Evolutionary conservation across 2,329 filamentous ascomycete genomes (phyloP), one percentile per base, ranked within the genome.

Genomic region (Beauveria pseudobassiana): DNA sequence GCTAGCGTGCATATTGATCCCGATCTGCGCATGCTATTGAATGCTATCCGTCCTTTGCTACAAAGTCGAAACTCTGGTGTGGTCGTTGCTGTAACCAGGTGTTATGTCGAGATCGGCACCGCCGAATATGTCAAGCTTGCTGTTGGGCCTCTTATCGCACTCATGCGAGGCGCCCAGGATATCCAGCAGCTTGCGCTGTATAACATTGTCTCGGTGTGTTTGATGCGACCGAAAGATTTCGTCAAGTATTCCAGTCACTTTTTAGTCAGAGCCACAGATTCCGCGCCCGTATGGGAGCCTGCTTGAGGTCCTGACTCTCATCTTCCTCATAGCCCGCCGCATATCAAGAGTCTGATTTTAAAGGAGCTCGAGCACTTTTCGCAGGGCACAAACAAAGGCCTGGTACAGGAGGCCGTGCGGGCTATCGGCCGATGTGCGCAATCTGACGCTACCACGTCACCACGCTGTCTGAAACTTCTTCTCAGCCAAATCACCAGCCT

Each of bases 301-400:
- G 75, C 81, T 99, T 28, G 96, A 99, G 73, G 78, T 96, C 4
- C 79, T 98, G 61, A 93, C 95, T 0, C 81, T 99, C 64, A 87
- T 98, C 66, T 99, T 98, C 69, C 93, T 0, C 84, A 96, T 70
- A 87, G 87, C 65, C 86, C 87, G 6, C 73, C 84, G 10, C 87
- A 91, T 63, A 79, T 89, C 63, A 96, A 96, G 73, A 90, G 89
- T 62, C 81, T 99, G 7, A 91, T 98, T 51, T 81, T 99, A 56
- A 93, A 90, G 66, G 95, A 99, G 72, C 82, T 99, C 6, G 93
- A 96, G 69, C 93, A 98, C 75, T 98, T 98, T 73, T 91, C 90
- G 0, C 85, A 88, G 63, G 87, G 85, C 5, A 79, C 73, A 0
- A 87, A 96, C 71, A 86, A 89, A 64, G 83, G 86, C 1, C 80